Conservation (phyloP, 2,329 filamentous ascomycete species). For the Zymoseptoria pseudotritici region DNA sequence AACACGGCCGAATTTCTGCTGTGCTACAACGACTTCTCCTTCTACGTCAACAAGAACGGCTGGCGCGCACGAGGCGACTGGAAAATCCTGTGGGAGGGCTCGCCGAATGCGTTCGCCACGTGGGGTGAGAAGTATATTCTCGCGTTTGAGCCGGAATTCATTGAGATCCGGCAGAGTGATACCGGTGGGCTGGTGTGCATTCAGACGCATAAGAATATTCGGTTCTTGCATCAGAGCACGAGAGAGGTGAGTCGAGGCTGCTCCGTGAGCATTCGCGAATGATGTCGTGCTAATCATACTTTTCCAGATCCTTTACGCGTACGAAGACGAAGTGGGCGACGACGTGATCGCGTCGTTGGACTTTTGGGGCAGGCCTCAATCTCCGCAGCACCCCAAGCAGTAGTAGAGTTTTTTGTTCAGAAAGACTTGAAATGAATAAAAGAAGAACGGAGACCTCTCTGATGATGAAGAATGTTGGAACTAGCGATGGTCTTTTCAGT, state of each 20-base stretch:
- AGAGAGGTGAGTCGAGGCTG: slow-evolving; percentile 64
- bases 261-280: too few relatives aligned
- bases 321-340: slow-evolving; percentile 89
- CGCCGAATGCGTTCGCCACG: slow-evolving; percentile 82
- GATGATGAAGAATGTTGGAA: not conserved
- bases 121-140: slow-evolving; percentile 89
- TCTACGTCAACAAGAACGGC: slow-evolving; percentile 97
- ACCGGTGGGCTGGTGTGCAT: slow-evolving; percentile 87
- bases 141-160: slow-evolving; percentile 94
- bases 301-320: slow-evolving; percentile 67
- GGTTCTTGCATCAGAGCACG: slow-evolving; percentile 91
- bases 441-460: not conserved
- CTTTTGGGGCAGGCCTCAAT: slow-evolving; percentile 62
- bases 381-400: slow-evolving; percentile 9
- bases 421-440: not conserved
- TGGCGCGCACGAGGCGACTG: slow-evolving; percentile 95
- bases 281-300: too few relatives aligned
- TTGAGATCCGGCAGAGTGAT: slow-evolving; percentile 93
- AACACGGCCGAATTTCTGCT: slow-evolving; percentile 95
- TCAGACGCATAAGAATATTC: slow-evolving; percentile 90
- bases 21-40: slow-evolving; percentile 97
- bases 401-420: not conserved
- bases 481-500: not conserved
- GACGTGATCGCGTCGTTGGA: slow-evolving; percentile 92
- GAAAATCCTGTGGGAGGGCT: slow-evolving; percentile 96